A percentile compares a stretch with the other conserved stretches of the same genome.
Evolutionary conservation across 257 asterid genomes (phyloP).

Genomic region (Anisodus acutangulus): DNA sequence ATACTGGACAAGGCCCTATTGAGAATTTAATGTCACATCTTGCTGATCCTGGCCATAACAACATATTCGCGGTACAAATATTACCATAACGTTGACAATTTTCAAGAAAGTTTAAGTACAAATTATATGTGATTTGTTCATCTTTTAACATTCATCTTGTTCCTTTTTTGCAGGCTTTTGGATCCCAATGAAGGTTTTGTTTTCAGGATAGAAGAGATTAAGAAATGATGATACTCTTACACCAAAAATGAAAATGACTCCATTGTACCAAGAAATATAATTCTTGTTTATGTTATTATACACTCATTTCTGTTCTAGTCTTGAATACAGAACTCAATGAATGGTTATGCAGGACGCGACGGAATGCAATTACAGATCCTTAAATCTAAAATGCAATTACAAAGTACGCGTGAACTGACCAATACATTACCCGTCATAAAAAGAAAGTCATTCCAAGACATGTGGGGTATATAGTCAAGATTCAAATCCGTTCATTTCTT

Average conservation of each 20-base stretch:
- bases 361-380: background rate
- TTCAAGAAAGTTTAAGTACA: background rate
- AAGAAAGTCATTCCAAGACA: background rate
- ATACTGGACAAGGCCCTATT: conserved; percentile 71
- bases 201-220: background rate
- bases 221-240: background rate
- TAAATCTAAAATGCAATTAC: no score
- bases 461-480: background rate
- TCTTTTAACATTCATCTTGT: background rate
- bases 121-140: background rate
- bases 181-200: conserved; percentile 38
- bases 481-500: no score
- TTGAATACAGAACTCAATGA: background rate
- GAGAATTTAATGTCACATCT: conserved; percentile 74
- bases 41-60: conserved; percentile 92
- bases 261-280: background rate
- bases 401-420: background rate
- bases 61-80: conserved; percentile 65
- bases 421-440: background rate
- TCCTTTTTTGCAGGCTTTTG: conserved; percentile 58
- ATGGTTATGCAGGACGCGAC: background rate
- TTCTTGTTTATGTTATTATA: background rate
- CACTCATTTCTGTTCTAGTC: background rate
- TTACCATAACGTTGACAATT: background rate
- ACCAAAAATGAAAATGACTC: background rate